These are phyloP conservation scores for Zygosaccharomyces pseudobailii DNA, from an alignment of 1,139 yeast species.

Conservation along the genomic window DNA sequence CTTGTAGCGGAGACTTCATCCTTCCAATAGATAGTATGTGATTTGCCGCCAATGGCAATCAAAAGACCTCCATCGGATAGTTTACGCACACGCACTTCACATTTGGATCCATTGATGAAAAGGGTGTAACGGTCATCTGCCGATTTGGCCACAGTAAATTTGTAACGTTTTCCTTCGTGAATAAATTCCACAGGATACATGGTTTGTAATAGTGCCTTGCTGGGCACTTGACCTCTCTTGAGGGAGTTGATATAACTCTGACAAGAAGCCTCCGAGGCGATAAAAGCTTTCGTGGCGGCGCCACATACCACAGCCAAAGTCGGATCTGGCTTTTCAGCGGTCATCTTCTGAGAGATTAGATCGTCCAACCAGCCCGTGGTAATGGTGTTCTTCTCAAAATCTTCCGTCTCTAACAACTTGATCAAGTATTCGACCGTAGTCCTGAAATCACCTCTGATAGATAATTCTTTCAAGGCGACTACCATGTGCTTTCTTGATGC, in stretches of 20 bases:
- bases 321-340: constrained; percentile 95
- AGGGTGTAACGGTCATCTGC: constrained; percentile 79
- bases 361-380: constrained; percentile 99
- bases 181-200: constrained; percentile 91
- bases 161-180: constrained; percentile 87
- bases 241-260: constrained; percentile 64
- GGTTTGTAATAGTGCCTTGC: constrained; percentile 72
- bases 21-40: constrained; percentile 95
- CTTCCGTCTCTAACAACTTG: constrained; percentile 91
- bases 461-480: constrained; percentile 91
- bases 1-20: constrained; percentile 97
- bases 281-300: constrained; percentile 91
- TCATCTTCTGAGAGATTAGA: constrained; percentile 82
- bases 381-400: constrained; percentile 90
- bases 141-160: constrained; percentile 92
- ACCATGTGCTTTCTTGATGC: constrained; percentile 99
- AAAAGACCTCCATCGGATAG: constrained; percentile 93
- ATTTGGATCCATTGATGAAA: constrained; percentile 89
- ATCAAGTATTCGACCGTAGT: constrained; percentile 96
- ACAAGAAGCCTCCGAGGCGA: constrained; percentile 68
- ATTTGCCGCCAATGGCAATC: constrained; percentile 82
- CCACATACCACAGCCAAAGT: constrained; percentile 91
- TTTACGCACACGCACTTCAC: constrained; percentile 78
- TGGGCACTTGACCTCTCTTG: constrained; percentile 94
- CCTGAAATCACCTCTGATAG: constrained; percentile 96